A percentile compares a stretch with the other conserved stretches of the same genome.
Evolutionary conservation across 1,284 basidiomycete genomes (phyloP).

Genomic region (Cryptococcus sp.): DNA sequence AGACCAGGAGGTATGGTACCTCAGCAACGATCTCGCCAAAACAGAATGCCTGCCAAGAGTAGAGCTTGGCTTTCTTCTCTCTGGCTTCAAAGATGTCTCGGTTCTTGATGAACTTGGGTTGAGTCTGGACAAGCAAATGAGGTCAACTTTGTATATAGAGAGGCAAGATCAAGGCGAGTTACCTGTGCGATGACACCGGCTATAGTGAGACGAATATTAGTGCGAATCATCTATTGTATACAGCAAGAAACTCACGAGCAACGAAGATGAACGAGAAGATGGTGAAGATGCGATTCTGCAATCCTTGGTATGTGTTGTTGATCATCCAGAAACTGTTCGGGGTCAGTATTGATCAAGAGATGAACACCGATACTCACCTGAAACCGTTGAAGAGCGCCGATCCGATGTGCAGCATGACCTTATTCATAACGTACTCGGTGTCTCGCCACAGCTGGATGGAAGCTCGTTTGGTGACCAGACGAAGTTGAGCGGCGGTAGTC

Average conservation of each 20-base stretch:
- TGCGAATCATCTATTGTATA: background rate
- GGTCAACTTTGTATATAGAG: no score
- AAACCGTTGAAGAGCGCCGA: constrained; percentile 36
- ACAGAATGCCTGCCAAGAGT: constrained; percentile 46
- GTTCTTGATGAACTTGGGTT: constrained; percentile 52
- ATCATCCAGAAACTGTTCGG: constrained; percentile 42
- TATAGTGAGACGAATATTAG: background rate
- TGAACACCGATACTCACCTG: constrained; percentile 22
- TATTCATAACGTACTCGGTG: constrained; percentile 50
- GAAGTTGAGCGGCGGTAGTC: constrained; percentile 36
- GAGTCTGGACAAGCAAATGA: constrained; percentile 17
- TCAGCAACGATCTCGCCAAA: constrained; percentile 49
- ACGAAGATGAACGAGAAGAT: constrained; percentile 52
- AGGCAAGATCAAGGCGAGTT: no score
- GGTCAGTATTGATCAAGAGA: background rate
- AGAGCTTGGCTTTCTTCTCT: constrained; percentile 51
- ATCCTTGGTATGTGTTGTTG: constrained; percentile 31
- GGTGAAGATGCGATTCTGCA: constrained; percentile 42
- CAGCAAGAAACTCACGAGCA: constrained; percentile 29
- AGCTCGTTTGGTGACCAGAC: constrained; percentile 40
- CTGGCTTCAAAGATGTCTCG: constrained; percentile 51
- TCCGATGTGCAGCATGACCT: constrained; percentile 40
- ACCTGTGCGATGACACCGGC: constrained; percentile 47
- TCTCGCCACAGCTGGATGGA: constrained; percentile 44
- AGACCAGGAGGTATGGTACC: constrained; percentile 46